These are phyloP conservation scores for Iberis pinnata DNA, from an alignment of 345 rosid genomes.

Conservation along the genomic window DNA sequence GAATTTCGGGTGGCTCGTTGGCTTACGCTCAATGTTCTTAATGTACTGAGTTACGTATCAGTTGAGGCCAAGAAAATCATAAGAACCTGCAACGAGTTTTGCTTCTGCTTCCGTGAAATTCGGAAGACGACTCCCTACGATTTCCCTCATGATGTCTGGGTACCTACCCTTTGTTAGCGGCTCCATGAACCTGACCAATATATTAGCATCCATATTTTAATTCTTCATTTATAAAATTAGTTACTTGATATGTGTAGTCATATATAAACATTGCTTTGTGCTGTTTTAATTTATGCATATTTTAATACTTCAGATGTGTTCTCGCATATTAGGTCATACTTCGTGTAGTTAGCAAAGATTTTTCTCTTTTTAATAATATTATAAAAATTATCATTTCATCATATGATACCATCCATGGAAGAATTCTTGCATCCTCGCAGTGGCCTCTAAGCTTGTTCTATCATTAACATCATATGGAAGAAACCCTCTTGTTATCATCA, in stretches of 20 bases:
- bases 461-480: slow-evolving; percentile 14
- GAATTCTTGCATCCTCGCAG: slow-evolving; percentile 16
- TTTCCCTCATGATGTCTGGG: slow-evolving; percentile 15
- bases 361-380: no score
- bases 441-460: neutral
- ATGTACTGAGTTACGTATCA: slow-evolving; percentile 18
- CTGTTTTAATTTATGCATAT: no score
- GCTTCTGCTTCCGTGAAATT: neutral
- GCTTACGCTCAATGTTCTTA: no score
- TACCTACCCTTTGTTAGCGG: slow-evolving; percentile 26
- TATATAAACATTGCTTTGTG: no score
- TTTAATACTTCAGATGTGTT: no score
- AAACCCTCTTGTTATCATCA: slow-evolving; percentile 31
- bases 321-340: no score
- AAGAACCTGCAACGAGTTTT: neutral
- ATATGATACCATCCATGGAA: slow-evolving; percentile 20
- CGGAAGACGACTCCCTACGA: slow-evolving; percentile 18
- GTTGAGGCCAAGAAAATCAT: slow-evolving; percentile 26
- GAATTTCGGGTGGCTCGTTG: no score
- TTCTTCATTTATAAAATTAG: no score
- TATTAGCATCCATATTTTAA: no score
- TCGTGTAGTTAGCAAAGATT: no score
- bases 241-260: no score
- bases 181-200: slow-evolving; percentile 29
- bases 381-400: no score